Evolutionary conservation across 495 filamentous ascomycete species (phyloP), one percentile per base, ranked within the genome.

Genomic region (Xylaria longipes): DNA sequence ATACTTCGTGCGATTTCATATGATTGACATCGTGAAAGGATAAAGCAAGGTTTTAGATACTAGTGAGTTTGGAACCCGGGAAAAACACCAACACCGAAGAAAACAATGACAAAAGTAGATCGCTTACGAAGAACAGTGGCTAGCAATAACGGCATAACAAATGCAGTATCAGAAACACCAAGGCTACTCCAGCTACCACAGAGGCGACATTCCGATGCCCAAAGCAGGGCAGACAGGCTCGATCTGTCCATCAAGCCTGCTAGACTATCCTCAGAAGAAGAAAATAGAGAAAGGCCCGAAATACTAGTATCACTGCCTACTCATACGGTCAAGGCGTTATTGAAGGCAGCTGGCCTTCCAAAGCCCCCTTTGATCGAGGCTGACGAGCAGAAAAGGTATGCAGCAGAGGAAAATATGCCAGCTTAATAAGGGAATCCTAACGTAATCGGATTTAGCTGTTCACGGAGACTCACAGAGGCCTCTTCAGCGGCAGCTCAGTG

Each of bases 401-500:
- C 25, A 17, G 17, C 25, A 43, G 6, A 27, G 31, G 25, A 27
- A 27, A 52, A 70, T 7, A 39, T 60, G 5, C 25, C 25, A 56
- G 9, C 17, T 15, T 29, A 29, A 45, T 52, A 43, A 22, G 8
- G 20, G 39, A 15, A 54, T 56, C 58, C 22, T 64, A 56, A 43
- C 11, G 20, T n/a, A 22, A 22, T 22, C 48, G 45, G 58, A 33
- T 35, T 33, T 35, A 64, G 60, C 25, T 29, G 33, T 56, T 56
- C 45, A 5, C 46, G 46, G 41, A 45, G 57, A 48, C 60, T 43
- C 1, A 33, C 33, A 22, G 58, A 54, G 14, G 33, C 45, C n/a
- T 70, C 68, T 27, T 64, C 58, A 8, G 60, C 48, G 35, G 68
- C 68, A 27, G 68, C 68, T 54, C 45, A 64, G 15, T 70, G 68